Conservation (phyloP, 768 basidiomycete genomes). For the Mycena amicta region DNA sequence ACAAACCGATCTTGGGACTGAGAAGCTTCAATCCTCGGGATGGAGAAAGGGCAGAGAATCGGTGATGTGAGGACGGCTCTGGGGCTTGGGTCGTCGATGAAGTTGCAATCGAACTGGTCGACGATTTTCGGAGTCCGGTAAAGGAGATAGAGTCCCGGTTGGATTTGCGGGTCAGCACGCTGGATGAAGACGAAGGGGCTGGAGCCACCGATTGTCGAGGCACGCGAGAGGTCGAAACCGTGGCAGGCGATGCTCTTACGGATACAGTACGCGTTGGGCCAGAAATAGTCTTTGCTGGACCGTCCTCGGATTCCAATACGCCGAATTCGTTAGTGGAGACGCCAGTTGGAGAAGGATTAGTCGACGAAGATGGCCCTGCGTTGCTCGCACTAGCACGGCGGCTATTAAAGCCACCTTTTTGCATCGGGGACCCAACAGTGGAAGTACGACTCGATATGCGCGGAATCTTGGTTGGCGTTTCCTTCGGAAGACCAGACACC, state of each 20-base stretch:
- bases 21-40: constrained; percentile 83
- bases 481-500: constrained; percentile 60
- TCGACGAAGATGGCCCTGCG: constrained; percentile 52
- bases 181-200: constrained; percentile 45
- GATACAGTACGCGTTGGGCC: constrained; percentile 52
- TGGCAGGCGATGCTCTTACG: constrained; percentile 66
- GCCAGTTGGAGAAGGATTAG: constrained; percentile 65
- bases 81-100: constrained; percentile 54
- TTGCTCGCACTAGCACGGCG: constrained; percentile 71
- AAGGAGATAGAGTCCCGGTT: constrained; percentile 83
- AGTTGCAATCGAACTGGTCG: constrained; percentile 79
- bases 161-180: constrained; percentile 58
- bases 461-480: constrained; percentile 92
- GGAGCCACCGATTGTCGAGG: constrained; percentile 64
- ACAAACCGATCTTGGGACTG: constrained; percentile 73
- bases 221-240: constrained; percentile 55
- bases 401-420: constrained; percentile 54
- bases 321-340: constrained; percentile 75
- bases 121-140: constrained; percentile 77
- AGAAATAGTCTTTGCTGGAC: constrained; percentile 46
- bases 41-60: constrained; percentile 83
- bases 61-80: constrained; percentile 51
- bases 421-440: constrained; percentile 70
- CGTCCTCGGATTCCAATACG: constrained; percentile 67
- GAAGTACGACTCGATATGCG: constrained; percentile 88